Base-by-base conservation (phyloP, 2,329 filamentous ascomycete genomes). In the Phyllachora maydis region DNA sequence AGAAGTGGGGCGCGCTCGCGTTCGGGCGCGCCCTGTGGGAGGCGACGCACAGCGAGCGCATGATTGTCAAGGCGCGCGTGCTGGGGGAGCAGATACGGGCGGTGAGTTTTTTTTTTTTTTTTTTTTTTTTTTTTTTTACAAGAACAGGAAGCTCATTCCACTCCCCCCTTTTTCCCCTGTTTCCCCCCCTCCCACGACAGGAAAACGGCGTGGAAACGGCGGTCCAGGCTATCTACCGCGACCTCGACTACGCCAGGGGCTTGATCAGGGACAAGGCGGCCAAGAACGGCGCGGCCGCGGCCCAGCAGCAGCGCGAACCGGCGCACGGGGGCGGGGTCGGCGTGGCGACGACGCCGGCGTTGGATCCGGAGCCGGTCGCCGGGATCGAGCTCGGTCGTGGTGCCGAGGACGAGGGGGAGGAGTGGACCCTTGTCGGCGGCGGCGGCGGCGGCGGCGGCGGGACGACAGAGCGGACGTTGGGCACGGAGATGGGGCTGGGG, bases 1-100 rank as follows among this genome's bases (percentile, higher is more conserved):
- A 76, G 54, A 88, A 79, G 46, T 68, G 92, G 54, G 90, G 88
- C 12, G 73, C 78, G n/a, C 75, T 67, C 33, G 65, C 73, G 18
- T 85, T 98, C 36, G 76, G 79, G 10, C 62, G 78, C 28, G 82
- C 85, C 0, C 51, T 98, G 6, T 93, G 82, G 83, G 75, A 90
- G 41, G 82, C 77, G 3, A 90, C 81, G 3, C 74, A 90, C 37
- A 83, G 76, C 39, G 70, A 88, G 42, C 67, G 83, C 26, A 92
- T 98, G 77, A 83, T 91, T 37, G 56, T 68, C 32, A 92, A 88
- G 50, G 88, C 88, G 2, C 64, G 61, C 24, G 56, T 74, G 3
- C 47, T 98, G 12, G 88, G 88, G 8, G 75, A 88, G 49, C 67
- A 78, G 41, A 95, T 98, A 35, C 72, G 85, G 28, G 71, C 65